Conservation (phyloP, 2,329 filamentous ascomycete genomes). For the Xylaria polymorpha region DNA sequence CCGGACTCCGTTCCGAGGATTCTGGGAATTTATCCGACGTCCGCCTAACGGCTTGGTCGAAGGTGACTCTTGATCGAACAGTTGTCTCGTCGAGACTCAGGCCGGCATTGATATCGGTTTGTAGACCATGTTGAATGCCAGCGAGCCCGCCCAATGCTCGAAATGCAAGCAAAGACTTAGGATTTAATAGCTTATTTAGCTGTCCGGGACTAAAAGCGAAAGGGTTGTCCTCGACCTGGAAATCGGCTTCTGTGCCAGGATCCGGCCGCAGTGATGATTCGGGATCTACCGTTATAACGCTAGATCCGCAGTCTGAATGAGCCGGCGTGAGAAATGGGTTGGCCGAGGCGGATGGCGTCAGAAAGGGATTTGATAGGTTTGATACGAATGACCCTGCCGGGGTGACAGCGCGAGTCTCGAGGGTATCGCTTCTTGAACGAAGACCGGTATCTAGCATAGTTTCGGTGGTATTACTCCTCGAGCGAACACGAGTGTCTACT, state of each 20-base stretch:
- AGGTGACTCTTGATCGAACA: constrained; percentile 46
- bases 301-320: constrained; percentile 48
- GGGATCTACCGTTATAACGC: constrained; percentile 45
- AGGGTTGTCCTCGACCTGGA: constrained; percentile 74
- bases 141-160: constrained; percentile 75
- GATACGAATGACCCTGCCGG: constrained; percentile 48
- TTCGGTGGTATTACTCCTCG: constrained; percentile 41
- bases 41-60: constrained; percentile 48
- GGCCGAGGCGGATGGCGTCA: constrained; percentile 46
- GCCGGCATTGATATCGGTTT: constrained; percentile 71
- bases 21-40: constrained; percentile 42
- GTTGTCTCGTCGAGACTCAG: constrained; percentile 74
- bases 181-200: constrained; percentile 78
- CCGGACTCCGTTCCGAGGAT: constrained; percentile 31
- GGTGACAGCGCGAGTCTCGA: constrained; percentile 47
- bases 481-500: constrained; percentile 46
- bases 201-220: constrained; percentile 81
- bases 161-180: constrained; percentile 77
- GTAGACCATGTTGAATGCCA: constrained; percentile 76
- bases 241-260: constrained; percentile 76
- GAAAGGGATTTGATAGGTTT: constrained; percentile 50
- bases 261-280: constrained; percentile 71
- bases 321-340: constrained; percentile 49
- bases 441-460: constrained; percentile 40
- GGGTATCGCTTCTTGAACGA: constrained; percentile 42